These are phyloP conservation scores for Chaetothyriales sp. DNA, from an alignment of 2,329 filamentous ascomycete genomes.

Conservation along the genomic window DNA sequence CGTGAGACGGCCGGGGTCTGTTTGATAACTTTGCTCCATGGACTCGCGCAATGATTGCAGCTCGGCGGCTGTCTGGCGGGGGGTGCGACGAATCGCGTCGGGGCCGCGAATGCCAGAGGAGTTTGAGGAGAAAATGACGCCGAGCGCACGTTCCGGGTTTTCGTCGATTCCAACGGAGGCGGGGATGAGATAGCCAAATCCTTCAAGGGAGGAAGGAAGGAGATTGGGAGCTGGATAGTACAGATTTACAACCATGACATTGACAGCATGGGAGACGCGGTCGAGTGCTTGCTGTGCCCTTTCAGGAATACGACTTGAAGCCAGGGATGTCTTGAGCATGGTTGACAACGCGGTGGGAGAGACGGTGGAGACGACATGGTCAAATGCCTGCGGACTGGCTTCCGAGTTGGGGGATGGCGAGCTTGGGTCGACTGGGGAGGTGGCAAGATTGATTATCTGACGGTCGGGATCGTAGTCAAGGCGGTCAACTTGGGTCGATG, in stretches of 20 bases:
- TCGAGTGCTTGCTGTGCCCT: not conserved
- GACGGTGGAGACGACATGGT: conserved; percentile 21
- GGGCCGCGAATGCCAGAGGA: conserved; percentile 26
- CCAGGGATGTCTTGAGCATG: conserved; percentile 1
- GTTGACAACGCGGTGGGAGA: conserved; percentile 9
- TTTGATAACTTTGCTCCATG: not conserved
- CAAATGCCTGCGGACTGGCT: conserved; percentile 7
- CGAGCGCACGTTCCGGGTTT: conserved; percentile 72
- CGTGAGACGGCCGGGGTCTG: not conserved
- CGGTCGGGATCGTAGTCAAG: conserved; percentile 5
- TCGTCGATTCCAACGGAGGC: conserved; percentile 53
- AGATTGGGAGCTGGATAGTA: conserved; percentile 59
- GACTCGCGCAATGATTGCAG: not conserved
- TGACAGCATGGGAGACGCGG: conserved; percentile 38
- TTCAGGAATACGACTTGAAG: not conserved
- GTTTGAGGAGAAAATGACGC: conserved; percentile 83
- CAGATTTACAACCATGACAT: conserved; percentile 84
- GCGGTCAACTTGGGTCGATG: conserved; percentile 24
- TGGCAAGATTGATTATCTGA: conserved; percentile 7
- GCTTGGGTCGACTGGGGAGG: not conserved
- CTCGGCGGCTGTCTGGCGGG: conserved; percentile 1
- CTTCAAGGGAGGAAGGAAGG: conserved; percentile 42
- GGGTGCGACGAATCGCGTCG: not conserved
- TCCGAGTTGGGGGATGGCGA: not conserved
- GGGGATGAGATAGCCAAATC: conserved; percentile 88